phyloP scores from a whole-genome alignment of 2,329 filamentous ascomycete species.

The Arachnomyces sp. region DNA sequence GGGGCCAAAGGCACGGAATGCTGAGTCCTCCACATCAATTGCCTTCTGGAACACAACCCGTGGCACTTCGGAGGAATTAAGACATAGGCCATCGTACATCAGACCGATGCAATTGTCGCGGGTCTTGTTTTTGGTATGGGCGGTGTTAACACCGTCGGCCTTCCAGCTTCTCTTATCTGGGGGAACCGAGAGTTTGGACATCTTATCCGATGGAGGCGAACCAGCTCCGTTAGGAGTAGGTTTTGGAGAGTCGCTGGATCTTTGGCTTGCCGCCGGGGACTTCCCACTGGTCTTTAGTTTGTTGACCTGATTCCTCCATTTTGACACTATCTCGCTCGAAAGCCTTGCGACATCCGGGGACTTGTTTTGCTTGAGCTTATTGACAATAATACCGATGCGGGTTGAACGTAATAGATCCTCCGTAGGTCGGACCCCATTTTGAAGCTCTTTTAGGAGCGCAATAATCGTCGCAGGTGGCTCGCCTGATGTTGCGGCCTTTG shows the following conservation, averaged over 20 bases:
- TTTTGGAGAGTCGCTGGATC: constrained; percentile 33
- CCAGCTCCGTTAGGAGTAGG: constrained; percentile 44
- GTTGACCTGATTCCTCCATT: constrained; percentile 44
- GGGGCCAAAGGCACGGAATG: constrained; percentile 60
- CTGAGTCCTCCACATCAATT: constrained; percentile 68
- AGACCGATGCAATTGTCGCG: constrained; percentile 84
- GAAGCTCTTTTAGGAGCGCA: constrained; percentile 65
- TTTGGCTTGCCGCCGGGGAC: constrained; percentile 30
- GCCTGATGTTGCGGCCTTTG: constrained; percentile 66
- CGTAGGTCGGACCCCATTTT: constrained; percentile 70
- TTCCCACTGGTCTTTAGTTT: constrained; percentile 37
- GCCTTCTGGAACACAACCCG: constrained; percentile 59
- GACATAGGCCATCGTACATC: constrained; percentile 85
- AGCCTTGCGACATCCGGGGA: constrained; percentile 62
- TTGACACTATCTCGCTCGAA: constrained; percentile 73
- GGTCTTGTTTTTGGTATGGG: constrained; percentile 62
- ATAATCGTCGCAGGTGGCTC: constrained; percentile 66
- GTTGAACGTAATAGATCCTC: constrained; percentile 87
- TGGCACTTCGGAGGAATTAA: constrained; percentile 52
- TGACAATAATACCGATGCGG: constrained; percentile 83
- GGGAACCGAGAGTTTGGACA: constrained; percentile 47
- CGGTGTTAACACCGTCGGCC: constrained; percentile 69
- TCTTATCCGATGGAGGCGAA: constrained; percentile 46
- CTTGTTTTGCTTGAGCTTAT: constrained; percentile 75
- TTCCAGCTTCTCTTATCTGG: constrained; percentile 74